Evolutionary conservation across 2,329 filamentous ascomycete species (phyloP).

Genomic region (Sporothrix phasma): DNA sequence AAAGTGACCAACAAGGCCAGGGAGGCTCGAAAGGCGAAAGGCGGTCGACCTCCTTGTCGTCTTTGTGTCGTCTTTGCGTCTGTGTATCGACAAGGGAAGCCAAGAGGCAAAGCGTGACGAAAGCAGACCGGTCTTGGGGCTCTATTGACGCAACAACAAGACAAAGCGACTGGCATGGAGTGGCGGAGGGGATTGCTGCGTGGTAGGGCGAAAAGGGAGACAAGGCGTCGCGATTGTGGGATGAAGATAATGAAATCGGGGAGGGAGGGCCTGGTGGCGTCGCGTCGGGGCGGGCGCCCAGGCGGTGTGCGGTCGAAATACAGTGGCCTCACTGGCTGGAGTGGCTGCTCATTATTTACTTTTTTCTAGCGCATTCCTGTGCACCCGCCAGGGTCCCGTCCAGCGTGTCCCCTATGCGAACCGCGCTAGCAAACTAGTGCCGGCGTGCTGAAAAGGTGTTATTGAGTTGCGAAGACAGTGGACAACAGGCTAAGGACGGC

Average conservation of each 20-base stretch:
- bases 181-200: constrained; percentile 2
- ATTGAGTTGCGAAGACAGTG: too few species aligned
- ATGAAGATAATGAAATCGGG: constrained; percentile 5
- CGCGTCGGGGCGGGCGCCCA: neutral
- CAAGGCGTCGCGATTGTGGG: constrained; percentile 10
- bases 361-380: neutral
- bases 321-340: neutral
- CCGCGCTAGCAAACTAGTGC: constrained; percentile 3
- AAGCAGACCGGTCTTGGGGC: neutral
- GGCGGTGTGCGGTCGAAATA: neutral
- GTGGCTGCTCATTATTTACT: neutral
- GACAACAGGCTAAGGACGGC: neutral
- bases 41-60: neutral
- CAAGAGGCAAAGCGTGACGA: neutral
- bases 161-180: constrained; percentile 14
- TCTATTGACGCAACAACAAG: constrained; percentile 12
- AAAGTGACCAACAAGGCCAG: constrained; percentile 7
- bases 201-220: constrained; percentile 3
- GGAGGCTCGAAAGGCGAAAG: neutral
- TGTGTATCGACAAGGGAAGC: neutral
- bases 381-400: neutral
- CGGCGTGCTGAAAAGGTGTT: neutral
- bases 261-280: neutral
- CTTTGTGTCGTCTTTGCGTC: neutral
- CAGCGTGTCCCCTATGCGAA: neutral